phyloP scores from a whole-genome alignment of 2,329 filamentous ascomycete species.

The Graphilbum fragrans region DNA sequence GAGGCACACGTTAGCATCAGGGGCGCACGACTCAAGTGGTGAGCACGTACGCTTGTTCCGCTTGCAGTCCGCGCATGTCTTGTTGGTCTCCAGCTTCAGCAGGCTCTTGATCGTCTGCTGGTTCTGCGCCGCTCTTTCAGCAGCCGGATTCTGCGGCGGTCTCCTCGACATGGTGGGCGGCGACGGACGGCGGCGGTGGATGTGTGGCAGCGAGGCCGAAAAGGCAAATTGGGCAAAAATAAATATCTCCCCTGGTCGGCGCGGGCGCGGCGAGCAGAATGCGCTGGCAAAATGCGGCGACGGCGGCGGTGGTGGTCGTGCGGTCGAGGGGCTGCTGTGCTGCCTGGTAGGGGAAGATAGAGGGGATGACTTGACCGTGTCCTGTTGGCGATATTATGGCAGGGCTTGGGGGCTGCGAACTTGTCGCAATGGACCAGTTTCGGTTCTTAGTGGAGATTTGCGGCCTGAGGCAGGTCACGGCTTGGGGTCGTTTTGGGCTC shows the following conservation, averaged over 20 bases:
- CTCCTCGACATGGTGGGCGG: slow-evolving; percentile 64
- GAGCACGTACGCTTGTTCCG: slow-evolving; percentile 76
- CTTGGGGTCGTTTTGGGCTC: no score
- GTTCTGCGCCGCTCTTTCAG: slow-evolving; percentile 86
- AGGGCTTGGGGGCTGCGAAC: no score
- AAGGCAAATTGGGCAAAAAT: neutral
- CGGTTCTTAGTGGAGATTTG: neutral
- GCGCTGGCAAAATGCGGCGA: no score
- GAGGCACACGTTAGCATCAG: neutral
- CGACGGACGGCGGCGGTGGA: no score
- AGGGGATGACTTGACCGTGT: neutral
- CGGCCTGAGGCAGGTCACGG: neutral
- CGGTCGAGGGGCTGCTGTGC: no score
- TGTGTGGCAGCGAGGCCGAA: neutral
- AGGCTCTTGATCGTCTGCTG: slow-evolving; percentile 87
- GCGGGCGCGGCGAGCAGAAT: no score
- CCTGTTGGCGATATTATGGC: neutral
- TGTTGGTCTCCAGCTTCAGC: slow-evolving; percentile 89
- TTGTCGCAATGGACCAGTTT: no score
- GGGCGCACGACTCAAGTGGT: neutral
- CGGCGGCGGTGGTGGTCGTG: no score
- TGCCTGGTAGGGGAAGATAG: no score
- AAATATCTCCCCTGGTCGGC: no score
- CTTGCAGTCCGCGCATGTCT: slow-evolving; percentile 97
- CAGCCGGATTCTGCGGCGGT: slow-evolving; percentile 59